Base-by-base conservation (phyloP, 371 early-diverging fungal genomes). In the Mortierella sp. region DNA sequence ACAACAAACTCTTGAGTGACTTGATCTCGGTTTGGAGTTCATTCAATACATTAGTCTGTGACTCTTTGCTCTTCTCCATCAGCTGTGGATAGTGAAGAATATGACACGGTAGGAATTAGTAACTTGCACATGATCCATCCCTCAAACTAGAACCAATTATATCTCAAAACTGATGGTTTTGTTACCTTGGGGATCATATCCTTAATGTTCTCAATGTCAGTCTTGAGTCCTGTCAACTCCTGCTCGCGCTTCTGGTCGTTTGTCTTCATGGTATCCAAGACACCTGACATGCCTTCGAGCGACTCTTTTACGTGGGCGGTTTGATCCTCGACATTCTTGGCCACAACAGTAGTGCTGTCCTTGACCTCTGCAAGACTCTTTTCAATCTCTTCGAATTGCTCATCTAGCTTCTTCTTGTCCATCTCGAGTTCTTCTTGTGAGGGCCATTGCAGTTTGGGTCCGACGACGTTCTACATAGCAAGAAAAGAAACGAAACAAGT, bases 21-120 rank as follows among this genome's bases (percentile, higher is more conserved):
- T 96, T 96, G 85, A 98, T 90, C 83, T 98, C 98, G 22, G 89
- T 88, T 85, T 98, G 97, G 22, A 98, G 87, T 50, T 97, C 97
- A n/a, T 86, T 81, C 77, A 96, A 75, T 13, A 94, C 88, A 21
- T 89, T 86, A 19, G 85, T 83, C 75, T 94, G 94, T 33, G 92
- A 86, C 65, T 94, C 90, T 70, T 93, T 94, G 63, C 88, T 86
- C 78, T 93, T 92, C 47, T 94, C 92, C 78, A 95, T 80, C 70
- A 94, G 74, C 94, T 94, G 78, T 59, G 53, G 65, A 13, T 41
- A 22, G 65, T 13, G 16, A 63, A 36, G 21, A 40, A 28, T 45
- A 40, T 3, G 38, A 58, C 7, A 28, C 6, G 41, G 4, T 24
- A 7, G 8, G 33, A 9, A 13, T 50, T 9, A 36, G 52, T 8